A percentile compares a stretch with the other conserved stretches of the same genome.
Conservation (phyloP, 768 basidiomycete genomes). For the Xerocomellus intermedius region DNA sequence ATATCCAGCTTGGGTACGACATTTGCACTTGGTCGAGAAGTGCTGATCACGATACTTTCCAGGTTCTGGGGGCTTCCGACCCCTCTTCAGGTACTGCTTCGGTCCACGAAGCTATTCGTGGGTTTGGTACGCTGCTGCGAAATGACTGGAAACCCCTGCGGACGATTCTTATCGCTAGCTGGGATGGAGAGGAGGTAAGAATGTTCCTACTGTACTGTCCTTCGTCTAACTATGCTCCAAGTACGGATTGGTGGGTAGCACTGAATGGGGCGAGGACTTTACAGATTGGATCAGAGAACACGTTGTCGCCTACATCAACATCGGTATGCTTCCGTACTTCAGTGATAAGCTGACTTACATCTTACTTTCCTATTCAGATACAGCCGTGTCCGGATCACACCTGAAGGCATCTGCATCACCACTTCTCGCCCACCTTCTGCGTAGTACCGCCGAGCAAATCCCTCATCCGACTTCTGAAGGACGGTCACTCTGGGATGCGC, state of each 20-base stretch:
- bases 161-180: constrained; percentile 73
- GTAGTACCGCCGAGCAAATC: constrained; percentile 62
- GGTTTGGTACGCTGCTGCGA: constrained; percentile 48
- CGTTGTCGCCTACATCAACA: constrained; percentile 86
- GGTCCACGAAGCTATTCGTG: constrained; percentile 54
- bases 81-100: constrained; percentile 58
- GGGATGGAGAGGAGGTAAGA: constrained; percentile 73
- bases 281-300: constrained; percentile 73
- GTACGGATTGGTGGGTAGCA: constrained; percentile 79
- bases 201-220: not conserved
- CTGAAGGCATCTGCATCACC: constrained; percentile 66
- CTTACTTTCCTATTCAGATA: constrained; percentile 42
- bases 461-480: constrained; percentile 67
- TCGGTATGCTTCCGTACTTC: constrained; percentile 40
- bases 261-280: constrained; percentile 96
- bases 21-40: not conserved
- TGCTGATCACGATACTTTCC: constrained; percentile 3
- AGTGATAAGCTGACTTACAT: constrained; percentile 33
- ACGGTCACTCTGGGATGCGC: constrained; percentile 79
- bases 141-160: constrained; percentile 69
- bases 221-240: constrained; percentile 21
- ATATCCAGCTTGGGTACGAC: constrained; percentile 24
- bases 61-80: constrained; percentile 53
- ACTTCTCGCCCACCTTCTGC: constrained; percentile 76
- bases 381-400: constrained; percentile 51